Base-by-base conservation (phyloP, 352 stramenopile species). In the Globisporangium lucens region DNA sequence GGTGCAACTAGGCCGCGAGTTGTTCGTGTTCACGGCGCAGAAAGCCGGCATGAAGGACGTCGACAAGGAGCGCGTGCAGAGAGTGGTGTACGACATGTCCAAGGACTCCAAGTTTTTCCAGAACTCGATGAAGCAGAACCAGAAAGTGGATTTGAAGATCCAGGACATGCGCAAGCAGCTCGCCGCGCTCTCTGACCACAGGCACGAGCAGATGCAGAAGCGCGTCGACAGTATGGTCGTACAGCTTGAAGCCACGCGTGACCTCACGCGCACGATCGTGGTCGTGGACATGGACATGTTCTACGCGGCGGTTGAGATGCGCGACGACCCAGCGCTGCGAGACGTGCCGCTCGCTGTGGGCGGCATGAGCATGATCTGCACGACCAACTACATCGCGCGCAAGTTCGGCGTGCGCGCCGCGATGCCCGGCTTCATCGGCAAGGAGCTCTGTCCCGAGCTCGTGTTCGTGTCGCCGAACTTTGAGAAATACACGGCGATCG, bases 271-370 rank as follows among this genome's bases (percentile, higher is more conserved):
- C 20, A 96, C 89, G 0, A 91, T 89, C 70, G 89, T 97, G 13
- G 95, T 99, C 0, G 78, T 91, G 1, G 97, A 99, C 75, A 98
- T 99, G 94, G 97, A 99, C 73, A 97, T 97, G 85, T 99, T 99
- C 70, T 99, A 97, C 76, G 97, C 97, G 17, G 92, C 91, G 10
- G 97, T 98, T 49, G 94, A 99, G 69, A 97, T 99, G 76, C 81
- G 97, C n/a, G 85, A 97, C 74, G 82, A 94, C 66, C 95, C 94
- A 2, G 71, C 85, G 29, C 77, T 99, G 17, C 73, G 80, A 4
- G 75, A 97, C 55, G 81, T 97, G 38, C 96, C 96, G 6, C 88
- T 98, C 6, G 96, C 92, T 7, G 96, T 99, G 7, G 97, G 97
- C 9, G 89, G 89, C 2, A 80, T 91, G 35, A 82, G 76, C 53